Evolutionary conservation across 1,139 yeast genomes (phyloP).

Genomic region (Meyerozyma carpophila): DNA sequence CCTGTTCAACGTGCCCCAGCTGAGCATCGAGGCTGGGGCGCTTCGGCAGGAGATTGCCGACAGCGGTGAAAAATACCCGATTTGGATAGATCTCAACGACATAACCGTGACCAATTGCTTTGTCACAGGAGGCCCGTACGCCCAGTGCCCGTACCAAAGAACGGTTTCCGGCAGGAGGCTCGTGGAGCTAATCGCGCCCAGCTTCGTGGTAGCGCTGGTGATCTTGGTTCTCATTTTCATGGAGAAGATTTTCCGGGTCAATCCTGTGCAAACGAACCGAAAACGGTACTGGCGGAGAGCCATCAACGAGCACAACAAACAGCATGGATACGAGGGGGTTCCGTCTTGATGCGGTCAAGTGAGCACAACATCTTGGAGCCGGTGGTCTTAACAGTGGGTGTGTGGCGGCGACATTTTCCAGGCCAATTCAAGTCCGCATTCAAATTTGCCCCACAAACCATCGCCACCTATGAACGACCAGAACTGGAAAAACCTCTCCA

Average conservation of each 20-base stretch:
- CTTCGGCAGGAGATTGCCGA: conserved; percentile 18
- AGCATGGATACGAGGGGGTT: conserved; percentile 41
- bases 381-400: background rate
- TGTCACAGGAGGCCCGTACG: conserved; percentile 79
- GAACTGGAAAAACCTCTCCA: conserved; percentile 64
- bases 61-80: conserved; percentile 5
- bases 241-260: conserved; percentile 27
- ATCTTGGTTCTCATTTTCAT: conserved; percentile 16
- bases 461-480: conserved; percentile 38
- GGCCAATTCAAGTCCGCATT: background rate
- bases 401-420: background rate
- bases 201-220: conserved; percentile 45
- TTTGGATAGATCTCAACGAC: conserved; percentile 86
- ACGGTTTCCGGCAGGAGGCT: conserved; percentile 53
- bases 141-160: conserved; percentile 71
- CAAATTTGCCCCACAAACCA: background rate
- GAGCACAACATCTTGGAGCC: background rate
- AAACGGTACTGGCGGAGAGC: conserved; percentile 36
- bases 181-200: conserved; percentile 62
- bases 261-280: conserved; percentile 38
- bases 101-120: conserved; percentile 72
- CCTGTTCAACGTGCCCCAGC: conserved; percentile 53
- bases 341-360: conserved; percentile 22
- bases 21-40: conserved; percentile 34
- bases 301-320: conserved; percentile 31